A percentile compares a stretch with the other conserved stretches of the same genome.
Evolutionary conservation across 139 green algal genomes (phyloP).

Genomic region (Micractinium conductrix): DNA sequence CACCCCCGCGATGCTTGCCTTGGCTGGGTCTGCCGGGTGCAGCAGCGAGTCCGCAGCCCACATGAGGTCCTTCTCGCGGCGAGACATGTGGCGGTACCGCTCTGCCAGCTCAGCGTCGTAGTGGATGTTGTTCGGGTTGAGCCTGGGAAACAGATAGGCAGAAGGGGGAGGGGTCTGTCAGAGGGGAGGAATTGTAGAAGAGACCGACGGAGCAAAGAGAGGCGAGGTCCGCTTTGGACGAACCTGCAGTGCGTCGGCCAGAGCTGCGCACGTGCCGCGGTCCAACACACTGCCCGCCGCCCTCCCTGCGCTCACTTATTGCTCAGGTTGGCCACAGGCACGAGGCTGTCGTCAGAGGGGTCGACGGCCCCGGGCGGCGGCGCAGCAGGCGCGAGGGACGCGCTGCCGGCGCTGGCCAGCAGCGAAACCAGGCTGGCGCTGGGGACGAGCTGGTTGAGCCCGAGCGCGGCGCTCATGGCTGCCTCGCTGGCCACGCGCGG

Average conservation of each 20-base stretch:
- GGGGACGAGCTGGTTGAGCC: slow-evolving; percentile 7
- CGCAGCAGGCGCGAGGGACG: not conserved
- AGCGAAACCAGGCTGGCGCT: not conserved
- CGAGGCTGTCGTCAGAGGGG: slow-evolving; percentile 39
- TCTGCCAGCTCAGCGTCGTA: slow-evolving; percentile 69
- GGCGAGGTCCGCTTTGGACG: no score
- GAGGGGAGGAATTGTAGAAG: not conserved
- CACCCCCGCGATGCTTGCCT: slow-evolving; percentile 17
- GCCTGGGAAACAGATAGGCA: no score
- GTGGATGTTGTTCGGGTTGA: slow-evolving; percentile 87
- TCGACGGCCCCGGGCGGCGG: not conserved
- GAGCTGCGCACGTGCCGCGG: no score
- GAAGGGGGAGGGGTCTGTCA: not conserved
- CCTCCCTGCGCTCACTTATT: slow-evolving; percentile 59
- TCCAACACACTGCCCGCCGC: no score
- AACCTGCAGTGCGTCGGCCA: no score
- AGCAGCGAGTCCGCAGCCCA: slow-evolving; percentile 65
- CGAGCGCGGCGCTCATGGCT: slow-evolving; percentile 3
- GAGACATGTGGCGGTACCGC: slow-evolving; percentile 81
- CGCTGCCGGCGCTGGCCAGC: not conserved
- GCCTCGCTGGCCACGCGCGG: slow-evolving; percentile 22
- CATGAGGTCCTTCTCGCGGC: slow-evolving; percentile 79
- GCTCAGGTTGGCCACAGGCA: slow-evolving; percentile 68
- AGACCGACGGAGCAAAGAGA: not conserved
- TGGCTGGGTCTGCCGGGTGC: slow-evolving; percentile 2